Conservation (phyloP, 305 asterid species). For the Ilex paraguariensis region DNA sequence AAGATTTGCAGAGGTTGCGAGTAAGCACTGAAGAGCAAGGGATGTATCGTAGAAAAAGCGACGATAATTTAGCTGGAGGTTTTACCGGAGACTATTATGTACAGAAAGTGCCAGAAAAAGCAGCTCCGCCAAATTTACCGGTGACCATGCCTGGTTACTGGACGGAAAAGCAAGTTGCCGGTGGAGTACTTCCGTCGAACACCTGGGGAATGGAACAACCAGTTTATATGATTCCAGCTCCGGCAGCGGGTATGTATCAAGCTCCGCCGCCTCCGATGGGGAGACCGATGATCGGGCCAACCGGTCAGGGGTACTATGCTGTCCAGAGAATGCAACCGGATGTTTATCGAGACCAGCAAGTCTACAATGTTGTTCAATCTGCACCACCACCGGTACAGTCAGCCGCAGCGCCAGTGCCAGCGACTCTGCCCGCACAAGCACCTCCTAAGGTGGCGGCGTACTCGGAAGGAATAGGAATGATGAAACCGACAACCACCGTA, state of each 20-base stretch:
- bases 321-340: constrained; percentile 29
- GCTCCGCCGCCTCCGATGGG: constrained; percentile 22
- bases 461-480: constrained; percentile 59
- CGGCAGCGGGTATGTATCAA: constrained; percentile 41
- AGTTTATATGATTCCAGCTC: constrained; percentile 60
- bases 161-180: constrained; percentile 53
- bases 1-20: constrained; percentile 82
- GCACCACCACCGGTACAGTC: constrained; percentile 23
- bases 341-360: constrained; percentile 18
- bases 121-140: constrained; percentile 13
- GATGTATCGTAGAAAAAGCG: constrained; percentile 45
- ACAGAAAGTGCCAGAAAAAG: constrained; percentile 49
- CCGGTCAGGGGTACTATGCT: constrained; percentile 23
- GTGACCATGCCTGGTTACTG: constrained; percentile 43
- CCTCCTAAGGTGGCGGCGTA: constrained; percentile 22
- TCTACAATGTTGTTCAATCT: constrained; percentile 16
- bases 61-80: constrained; percentile 49
- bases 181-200: constrained; percentile 44
- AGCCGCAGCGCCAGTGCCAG: constrained; percentile 33
- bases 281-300: constrained; percentile 15
- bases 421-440: too few relatives aligned
- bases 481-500: constrained; percentile 22
- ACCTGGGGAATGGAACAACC: constrained; percentile 46
- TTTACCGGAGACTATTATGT: constrained; percentile 55
- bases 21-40: constrained; percentile 65